phyloP scores from a whole-genome alignment of 2,329 filamentous ascomycete genomes.

The Trichophaea hybrida region DNA sequence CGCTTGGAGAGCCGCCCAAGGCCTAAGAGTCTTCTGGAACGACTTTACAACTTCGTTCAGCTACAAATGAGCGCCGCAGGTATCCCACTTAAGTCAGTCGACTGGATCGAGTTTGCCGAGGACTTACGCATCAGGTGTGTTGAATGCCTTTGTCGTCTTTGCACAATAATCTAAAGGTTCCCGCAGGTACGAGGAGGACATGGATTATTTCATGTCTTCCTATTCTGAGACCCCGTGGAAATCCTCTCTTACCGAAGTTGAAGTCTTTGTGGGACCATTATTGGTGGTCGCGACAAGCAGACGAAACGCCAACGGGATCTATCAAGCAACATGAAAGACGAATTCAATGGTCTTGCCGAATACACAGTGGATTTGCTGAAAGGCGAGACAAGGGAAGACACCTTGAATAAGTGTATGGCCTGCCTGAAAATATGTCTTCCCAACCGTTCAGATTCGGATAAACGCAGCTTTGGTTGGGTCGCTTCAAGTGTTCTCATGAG shows the following conservation, averaged over 20 bases:
- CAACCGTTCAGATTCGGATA: constrained; percentile 28
- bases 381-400: constrained; percentile 30
- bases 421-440: constrained; percentile 34
- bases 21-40: background rate
- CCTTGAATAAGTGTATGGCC: constrained; percentile 38
- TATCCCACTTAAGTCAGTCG: constrained; percentile 31
- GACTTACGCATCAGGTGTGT: background rate
- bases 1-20: background rate
- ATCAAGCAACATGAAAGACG: constrained; percentile 34
- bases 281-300: constrained; percentile 34
- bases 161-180: background rate
- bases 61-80: constrained; percentile 27
- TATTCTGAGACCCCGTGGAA: constrained; percentile 33
- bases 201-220: constrained; percentile 37
- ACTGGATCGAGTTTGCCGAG: constrained; percentile 1
- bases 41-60: background rate
- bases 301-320: constrained; percentile 33
- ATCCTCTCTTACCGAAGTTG: constrained; percentile 36
- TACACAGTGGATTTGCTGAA: constrained; percentile 36
- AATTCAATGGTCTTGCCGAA: constrained; percentile 33
- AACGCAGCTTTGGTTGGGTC: constrained; percentile 40
- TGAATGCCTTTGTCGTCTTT: background rate
- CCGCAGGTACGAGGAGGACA: constrained; percentile 40
- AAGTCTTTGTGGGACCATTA: constrained; percentile 44
- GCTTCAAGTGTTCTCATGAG: constrained; percentile 38